Conservation (phyloP, 257 asterid species). For the Jacaranda mimosifolia region DNA sequence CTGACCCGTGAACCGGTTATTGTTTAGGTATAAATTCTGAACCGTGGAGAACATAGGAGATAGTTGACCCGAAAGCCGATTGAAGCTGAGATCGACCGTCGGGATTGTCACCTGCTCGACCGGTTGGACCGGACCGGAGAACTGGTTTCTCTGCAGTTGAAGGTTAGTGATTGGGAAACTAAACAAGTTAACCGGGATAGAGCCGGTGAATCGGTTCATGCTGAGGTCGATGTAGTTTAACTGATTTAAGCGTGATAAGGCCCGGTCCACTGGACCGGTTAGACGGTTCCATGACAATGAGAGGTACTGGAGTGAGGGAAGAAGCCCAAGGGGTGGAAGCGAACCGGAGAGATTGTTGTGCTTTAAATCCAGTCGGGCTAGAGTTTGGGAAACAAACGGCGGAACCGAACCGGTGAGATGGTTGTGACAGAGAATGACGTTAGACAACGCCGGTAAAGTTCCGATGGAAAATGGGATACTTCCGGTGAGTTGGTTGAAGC, state of each 20-base stretch:
- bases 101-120: constrained; percentile 59
- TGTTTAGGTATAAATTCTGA: constrained; percentile 78
- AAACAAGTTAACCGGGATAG: constrained; percentile 63
- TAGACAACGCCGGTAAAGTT: constrained; percentile 68
- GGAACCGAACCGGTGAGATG: constrained; percentile 76
- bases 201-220: constrained; percentile 75
- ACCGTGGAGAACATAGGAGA: constrained; percentile 82
- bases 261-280: constrained; percentile 68
- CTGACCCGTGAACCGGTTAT: constrained; percentile 91
- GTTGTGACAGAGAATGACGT: constrained; percentile 74
- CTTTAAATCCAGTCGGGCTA: constrained; percentile 78
- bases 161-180: constrained; percentile 68
- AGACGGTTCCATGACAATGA: constrained; percentile 75
- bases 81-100: constrained; percentile 82
- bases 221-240: constrained; percentile 78
- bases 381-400: constrained; percentile 55
- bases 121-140: constrained; percentile 75
- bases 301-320: constrained; percentile 68
- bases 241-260: constrained; percentile 52
- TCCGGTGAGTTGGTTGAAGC: constrained; percentile 82
- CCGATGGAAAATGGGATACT: constrained; percentile 68
- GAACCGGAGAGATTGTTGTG: constrained; percentile 75
- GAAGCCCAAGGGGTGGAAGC: constrained; percentile 54
- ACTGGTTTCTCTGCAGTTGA: constrained; percentile 80
- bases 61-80: constrained; percentile 75